Evolutionary conservation across 2,329 filamentous ascomycete species (phyloP).

Genomic region (Massarina eburnea): DNA sequence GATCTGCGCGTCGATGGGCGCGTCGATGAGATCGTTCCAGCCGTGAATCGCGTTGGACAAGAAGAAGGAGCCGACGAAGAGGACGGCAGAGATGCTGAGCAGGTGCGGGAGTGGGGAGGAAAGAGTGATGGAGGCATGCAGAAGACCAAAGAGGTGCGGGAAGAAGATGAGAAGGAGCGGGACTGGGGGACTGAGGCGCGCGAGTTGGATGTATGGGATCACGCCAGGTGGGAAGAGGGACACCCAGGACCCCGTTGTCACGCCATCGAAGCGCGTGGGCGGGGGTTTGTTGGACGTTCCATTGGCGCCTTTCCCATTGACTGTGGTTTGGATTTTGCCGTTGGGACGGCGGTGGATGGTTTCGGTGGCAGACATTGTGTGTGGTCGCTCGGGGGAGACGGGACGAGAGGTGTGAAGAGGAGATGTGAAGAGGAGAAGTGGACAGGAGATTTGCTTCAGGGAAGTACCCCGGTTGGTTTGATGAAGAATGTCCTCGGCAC

Average conservation of each 20-base stretch:
- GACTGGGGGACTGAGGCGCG: slow-evolving; percentile 18
- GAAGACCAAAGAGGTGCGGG: slow-evolving; percentile 44
- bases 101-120: slow-evolving; percentile 6
- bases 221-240: slow-evolving; percentile 2
- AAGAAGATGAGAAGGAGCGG: slow-evolving; percentile 55
- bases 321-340: background rate
- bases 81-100: slow-evolving; percentile 24
- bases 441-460: too few species aligned
- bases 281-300: background rate
- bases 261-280: slow-evolving; percentile 1
- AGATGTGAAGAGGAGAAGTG: too few species aligned
- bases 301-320: background rate
- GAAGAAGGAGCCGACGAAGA: slow-evolving; percentile 51
- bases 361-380: too few species aligned
- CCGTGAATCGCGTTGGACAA: slow-evolving; percentile 41
- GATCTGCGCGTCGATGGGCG: slow-evolving; percentile 55
- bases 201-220: slow-evolving; percentile 12
- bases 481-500: too few species aligned
- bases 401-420: too few species aligned
- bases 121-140: slow-evolving; percentile 33
- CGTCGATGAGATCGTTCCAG: slow-evolving; percentile 60
- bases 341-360: background rate
- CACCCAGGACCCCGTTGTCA: slow-evolving; percentile 1
- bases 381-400: too few species aligned
- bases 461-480: too few species aligned